Evolutionary conservation across 1,284 basidiomycete species (phyloP), one percentile per base, ranked within the genome.

Genomic region (Ceratorhiza oryzae-sativae): DNA sequence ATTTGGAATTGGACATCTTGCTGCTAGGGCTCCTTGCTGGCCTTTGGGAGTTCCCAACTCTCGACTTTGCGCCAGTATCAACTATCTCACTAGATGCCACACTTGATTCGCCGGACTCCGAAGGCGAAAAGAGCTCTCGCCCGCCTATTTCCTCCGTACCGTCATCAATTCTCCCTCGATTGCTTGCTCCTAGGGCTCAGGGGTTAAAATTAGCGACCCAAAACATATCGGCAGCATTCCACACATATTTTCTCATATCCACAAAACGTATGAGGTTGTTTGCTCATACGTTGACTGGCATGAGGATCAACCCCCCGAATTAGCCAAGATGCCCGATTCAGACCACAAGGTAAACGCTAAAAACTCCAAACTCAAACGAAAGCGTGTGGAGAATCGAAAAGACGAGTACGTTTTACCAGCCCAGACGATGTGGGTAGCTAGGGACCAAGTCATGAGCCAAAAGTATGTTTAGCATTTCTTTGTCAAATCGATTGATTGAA

Each of bases 211-310:
- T 42, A 78, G 80, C 45, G 80, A 83, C 67, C 82, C 88, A 62
- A 81, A 82, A 71, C 81, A 83, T 18, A 85, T 82, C 23, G 89
- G 90, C 18, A 87, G 90, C 72, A 87, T 97, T 39, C 76, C 89
- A 1, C 95, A 97, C 78, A 83, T 94, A 65, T 98, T 97, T 81
- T 93, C 91, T 1, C 95, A 98, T 79, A 92, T 97, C 78, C 88
- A 86, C 77, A 94, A 97, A 83, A 94, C 91, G 9, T 97, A 97
- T 81, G 88, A 92, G 76, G 85, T 91, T 42, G 86, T 90, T 73
- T 90, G 68, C 20, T 39, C 72, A 5, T 41, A 48, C 20, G 12
- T 55, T 55, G 61, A 65, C 32, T 62, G 42, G 42, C 18, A 42
- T 58, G 65, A 27, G 36, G 48, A 71, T 30, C 39, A 53, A n/a